Evolutionary conservation across 177 flowering plant species (phyloP).

Genomic region (Vitis hybrid): DNA sequence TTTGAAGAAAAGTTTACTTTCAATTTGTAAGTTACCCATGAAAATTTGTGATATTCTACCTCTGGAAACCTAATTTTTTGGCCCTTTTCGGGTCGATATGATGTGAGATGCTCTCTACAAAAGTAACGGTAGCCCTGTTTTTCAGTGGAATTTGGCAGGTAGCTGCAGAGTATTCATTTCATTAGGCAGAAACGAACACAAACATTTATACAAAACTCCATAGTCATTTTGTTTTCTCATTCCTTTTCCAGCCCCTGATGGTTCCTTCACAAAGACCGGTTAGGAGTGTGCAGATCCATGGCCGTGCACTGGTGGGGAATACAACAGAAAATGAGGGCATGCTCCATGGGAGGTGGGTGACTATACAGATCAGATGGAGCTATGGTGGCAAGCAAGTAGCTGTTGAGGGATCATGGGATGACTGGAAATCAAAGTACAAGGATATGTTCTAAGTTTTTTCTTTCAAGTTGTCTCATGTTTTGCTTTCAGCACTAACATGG

Average conservation of each 20-base stretch:
- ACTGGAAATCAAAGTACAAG: constrained; percentile 57
- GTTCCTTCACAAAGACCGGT: constrained; percentile 34
- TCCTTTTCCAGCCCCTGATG: constrained; percentile 33
- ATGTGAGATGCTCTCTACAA: too few relatives aligned
- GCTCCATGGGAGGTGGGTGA: constrained; percentile 30
- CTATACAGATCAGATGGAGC: constrained; percentile 67
- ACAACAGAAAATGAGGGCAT: constrained; percentile 20
- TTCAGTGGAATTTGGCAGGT: neutral
- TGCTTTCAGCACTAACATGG: constrained; percentile 1
- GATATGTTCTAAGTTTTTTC: neutral
- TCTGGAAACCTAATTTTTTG: too few relatives aligned
- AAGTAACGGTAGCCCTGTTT: neutral
- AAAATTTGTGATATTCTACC: too few relatives aligned
- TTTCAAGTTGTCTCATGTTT: neutral
- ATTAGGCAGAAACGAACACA: neutral
- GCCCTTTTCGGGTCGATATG: too few relatives aligned
- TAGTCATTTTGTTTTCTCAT: neutral
- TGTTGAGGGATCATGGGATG: constrained; percentile 81
- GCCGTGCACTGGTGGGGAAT: constrained; percentile 18
- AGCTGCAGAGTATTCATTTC: neutral
- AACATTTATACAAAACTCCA: neutral
- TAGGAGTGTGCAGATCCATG: constrained; percentile 26
- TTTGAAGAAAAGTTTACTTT: too few relatives aligned
- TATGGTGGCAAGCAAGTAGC: constrained; percentile 66
- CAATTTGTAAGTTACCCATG: too few relatives aligned